Conservation (phyloP, 1,284 basidiomycete genomes). For the Microstroma glucosiphilum region DNA sequence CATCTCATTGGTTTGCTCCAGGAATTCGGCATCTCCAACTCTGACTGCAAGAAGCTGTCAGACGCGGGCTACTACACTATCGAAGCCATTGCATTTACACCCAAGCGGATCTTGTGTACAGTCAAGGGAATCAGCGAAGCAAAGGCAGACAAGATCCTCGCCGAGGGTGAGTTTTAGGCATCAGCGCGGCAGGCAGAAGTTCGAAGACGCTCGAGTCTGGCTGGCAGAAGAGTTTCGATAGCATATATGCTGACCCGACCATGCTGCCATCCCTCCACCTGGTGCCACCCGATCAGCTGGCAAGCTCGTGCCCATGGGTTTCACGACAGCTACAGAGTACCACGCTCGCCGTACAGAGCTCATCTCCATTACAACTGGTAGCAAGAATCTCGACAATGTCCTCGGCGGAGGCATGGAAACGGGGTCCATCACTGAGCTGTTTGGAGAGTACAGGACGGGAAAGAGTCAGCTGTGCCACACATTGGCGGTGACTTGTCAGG, state of each 20-base stretch:
- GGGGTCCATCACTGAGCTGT: constrained; percentile 94
- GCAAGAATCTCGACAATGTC: constrained; percentile 89
- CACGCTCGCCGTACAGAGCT: constrained; percentile 92
- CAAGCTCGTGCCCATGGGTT: constrained; percentile 94
- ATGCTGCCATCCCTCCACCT: not conserved
- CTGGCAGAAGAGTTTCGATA: not conserved
- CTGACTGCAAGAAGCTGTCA: constrained; percentile 92
- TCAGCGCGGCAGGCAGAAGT: no score
- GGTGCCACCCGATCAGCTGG: constrained; percentile 60
- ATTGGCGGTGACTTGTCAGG: constrained; percentile 91
- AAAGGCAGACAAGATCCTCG: constrained; percentile 93
- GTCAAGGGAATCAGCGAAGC: constrained; percentile 97
- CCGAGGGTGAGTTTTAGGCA: not conserved
- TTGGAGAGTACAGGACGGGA: constrained; percentile 97
- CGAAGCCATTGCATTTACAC: constrained; percentile 92
- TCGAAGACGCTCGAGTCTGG: no score
- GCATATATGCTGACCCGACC: not conserved
- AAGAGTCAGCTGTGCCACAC: constrained; percentile 99
- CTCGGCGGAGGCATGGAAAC: constrained; percentile 98
- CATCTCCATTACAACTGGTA: constrained; percentile 93
- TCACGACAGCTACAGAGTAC: constrained; percentile 92
- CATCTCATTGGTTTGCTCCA: constrained; percentile 22
- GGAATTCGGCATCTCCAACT: constrained; percentile 81
- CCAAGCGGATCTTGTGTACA: constrained; percentile 81
- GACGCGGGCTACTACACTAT: constrained; percentile 90